Conservation (phyloP, 192 early-diverging fungal species). For the Entomortierella beljakovae region DNA sequence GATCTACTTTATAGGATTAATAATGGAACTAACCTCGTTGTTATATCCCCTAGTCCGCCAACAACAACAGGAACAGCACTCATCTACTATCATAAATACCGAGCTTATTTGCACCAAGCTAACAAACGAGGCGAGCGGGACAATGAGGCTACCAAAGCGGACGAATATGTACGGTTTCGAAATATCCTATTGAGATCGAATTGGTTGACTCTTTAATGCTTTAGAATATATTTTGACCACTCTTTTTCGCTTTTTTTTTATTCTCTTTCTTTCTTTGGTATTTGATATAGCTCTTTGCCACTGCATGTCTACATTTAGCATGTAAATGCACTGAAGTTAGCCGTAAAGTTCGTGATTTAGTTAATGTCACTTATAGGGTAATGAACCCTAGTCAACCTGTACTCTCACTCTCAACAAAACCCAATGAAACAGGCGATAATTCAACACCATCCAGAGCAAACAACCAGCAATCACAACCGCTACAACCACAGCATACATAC, state of each 20-base stretch:
- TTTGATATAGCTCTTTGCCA: constrained; percentile 56
- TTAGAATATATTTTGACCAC: neutral
- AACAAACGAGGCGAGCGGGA: constrained; percentile 37
- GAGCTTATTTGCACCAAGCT: constrained; percentile 46
- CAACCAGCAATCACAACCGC: constrained; percentile 2
- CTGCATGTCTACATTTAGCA: constrained; percentile 64
- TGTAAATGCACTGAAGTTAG: constrained; percentile 65
- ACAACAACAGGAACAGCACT: constrained; percentile 61
- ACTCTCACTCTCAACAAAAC: constrained; percentile 40
- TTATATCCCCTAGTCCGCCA: constrained; percentile 49
- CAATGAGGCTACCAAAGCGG: constrained; percentile 51
- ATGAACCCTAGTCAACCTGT: constrained; percentile 24
- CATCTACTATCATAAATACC: constrained; percentile 63
- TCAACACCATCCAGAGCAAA: neutral
- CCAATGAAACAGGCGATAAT: constrained; percentile 14
- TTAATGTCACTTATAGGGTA: constrained; percentile 63
- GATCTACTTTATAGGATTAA: neutral
- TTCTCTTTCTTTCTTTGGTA: neutral
- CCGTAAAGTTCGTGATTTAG: constrained; percentile 63
- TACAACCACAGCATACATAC: constrained; percentile 5
- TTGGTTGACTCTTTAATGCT: too few relatives aligned
- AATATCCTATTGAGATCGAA: neutral
- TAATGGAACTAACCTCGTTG: neutral
- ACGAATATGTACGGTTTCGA: constrained; percentile 36
- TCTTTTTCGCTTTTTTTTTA: neutral